Evolutionary conservation across 805 yeast species (phyloP).

Genomic region (Phaffomyces antillensis): DNA sequence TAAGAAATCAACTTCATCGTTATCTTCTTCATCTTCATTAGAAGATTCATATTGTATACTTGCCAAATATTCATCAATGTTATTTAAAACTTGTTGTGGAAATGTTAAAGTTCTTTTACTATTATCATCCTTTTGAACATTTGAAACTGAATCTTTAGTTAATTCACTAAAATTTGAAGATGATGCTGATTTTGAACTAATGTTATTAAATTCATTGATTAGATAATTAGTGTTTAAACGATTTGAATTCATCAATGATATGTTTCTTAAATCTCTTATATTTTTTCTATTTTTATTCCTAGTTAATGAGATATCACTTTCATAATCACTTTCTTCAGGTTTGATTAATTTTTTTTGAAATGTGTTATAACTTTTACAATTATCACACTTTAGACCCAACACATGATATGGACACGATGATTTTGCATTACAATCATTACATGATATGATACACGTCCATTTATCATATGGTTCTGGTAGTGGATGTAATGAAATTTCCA

Average conservation of each 20-base stretch:
- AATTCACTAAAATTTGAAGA: no score
- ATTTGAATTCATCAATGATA: slow-evolving; percentile 16
- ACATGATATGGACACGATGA: slow-evolving; percentile 72
- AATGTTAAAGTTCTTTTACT: slow-evolving; percentile 12
- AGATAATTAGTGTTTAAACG: slow-evolving; percentile 21
- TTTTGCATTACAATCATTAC: slow-evolving; percentile 86
- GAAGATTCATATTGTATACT: slow-evolving; percentile 15
- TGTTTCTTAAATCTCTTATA: slow-evolving; percentile 14
- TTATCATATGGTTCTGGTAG: slow-evolving; percentile 72
- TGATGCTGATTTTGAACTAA: not conserved
- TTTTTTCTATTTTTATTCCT: slow-evolving; percentile 12
- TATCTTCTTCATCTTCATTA: slow-evolving; percentile 15
- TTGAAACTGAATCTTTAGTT: not conserved
- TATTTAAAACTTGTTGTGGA: slow-evolving; percentile 24
- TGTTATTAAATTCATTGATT: slow-evolving; percentile 9
- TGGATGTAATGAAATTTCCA: slow-evolving; percentile 68
- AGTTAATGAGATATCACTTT: slow-evolving; percentile 19
- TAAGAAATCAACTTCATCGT: slow-evolving; percentile 19
- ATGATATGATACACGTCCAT: slow-evolving; percentile 71
- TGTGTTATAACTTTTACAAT: slow-evolving; percentile 84
- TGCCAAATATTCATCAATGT: slow-evolving; percentile 22
- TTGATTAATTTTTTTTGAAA: slow-evolving; percentile 63
- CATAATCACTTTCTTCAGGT: slow-evolving; percentile 45
- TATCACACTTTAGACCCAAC: slow-evolving; percentile 80
- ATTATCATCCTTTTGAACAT: slow-evolving; percentile 1